Base-by-base conservation (phyloP, 1,139 yeast species). In the Hansenula anomala region DNA sequence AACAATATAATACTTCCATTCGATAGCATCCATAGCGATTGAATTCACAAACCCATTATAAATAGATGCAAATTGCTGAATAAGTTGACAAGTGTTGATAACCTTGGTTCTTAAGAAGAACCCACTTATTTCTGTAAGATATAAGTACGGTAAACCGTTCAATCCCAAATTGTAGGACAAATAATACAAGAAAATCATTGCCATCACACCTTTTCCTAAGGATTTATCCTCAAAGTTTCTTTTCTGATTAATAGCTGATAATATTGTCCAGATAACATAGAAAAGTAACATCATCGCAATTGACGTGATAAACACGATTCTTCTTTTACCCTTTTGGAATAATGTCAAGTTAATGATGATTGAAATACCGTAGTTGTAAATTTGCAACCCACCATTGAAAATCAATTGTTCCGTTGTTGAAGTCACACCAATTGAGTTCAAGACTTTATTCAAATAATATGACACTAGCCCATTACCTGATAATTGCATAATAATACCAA, bases 1-100 rank as follows among this genome's bases (percentile, higher is more conserved):
- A 10, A 78, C 79, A 47, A 77, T 74, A 56, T 78, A 78, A 61
- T 75, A 78, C 52, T 73, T 75, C 80, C 81, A 77, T 30, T 64
- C 66, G 46, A 78, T 71, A 28, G 72, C 71, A 43, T 68, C 77
- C 76, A 78, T 70, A 26, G 81, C 83, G 51, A 78, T 67, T 7
- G 82, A 75, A 51, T 75, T 75, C 38, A 75, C 79, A 52, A 70
- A 77, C 30, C 75, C 67, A 39, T 68, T 69, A 60, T 60, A 59
- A 22, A 69, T 47, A 30, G 48, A 48, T 16, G 53, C 50, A 27
- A 48, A 36, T 36, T 63, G 61, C 42, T 58, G 64, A 23, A 59
- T 50, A 28, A 63, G 48, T 36, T 58, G 51, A 47, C 58, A 51
- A 11, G 51, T 42, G 38, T 42, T 53, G 36, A 47, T 36, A 35